Evolutionary conservation across 2,329 filamentous ascomycete species (phyloP), one percentile per base, ranked within the genome.

Genomic region (Microcyclosporella mali): DNA sequence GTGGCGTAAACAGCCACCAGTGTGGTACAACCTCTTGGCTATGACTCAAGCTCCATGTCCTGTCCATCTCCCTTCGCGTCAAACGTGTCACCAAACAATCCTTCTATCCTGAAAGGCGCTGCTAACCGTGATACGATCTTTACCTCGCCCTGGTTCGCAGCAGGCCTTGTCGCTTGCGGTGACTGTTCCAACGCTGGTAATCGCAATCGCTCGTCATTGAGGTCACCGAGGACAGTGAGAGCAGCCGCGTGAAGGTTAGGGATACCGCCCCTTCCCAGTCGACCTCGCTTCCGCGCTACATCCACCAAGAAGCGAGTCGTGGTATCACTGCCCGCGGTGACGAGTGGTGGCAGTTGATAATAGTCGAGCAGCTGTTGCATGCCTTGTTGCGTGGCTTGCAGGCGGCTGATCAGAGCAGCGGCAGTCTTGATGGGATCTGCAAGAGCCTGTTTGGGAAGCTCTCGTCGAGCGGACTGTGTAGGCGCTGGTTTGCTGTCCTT

Each of bases 261-360:
- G 12, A 97, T 77, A 49, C 92, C 92, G 15, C 90, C 89, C 55
- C 85, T 84, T 38, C 90, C 88, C 12, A 98, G 74, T 44, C 92
- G 76, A 40, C 92, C 92, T 47, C 92, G 79, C 73, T 95, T 95
- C 58, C 92, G 79, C 4, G 92, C 92, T 10, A 98, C 90, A 64
- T 98, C 90, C 41, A 97, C 81, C 28, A 98, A 70, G 70, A 97
- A 97, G 65, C 95, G 88, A 12, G 82, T 94, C 4, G 87, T 92
- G 43, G 79, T 69, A 63, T 95, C 88, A 43, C 84, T 84, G 51
- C 81, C 75, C 9, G 74, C 58, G 30, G 66, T 65, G 59, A 94
- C 77, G 14, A 97, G 75, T 1, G 90, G 79, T 6, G 88, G 84
- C 29, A 97, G 77, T 60, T 85, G 81, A 68, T 98, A 98, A 32